Evolutionary conservation across 2,329 filamentous ascomycete genomes (phyloP), one percentile per base, ranked within the genome.

Genomic region (Stromatinia cepivora): DNA sequence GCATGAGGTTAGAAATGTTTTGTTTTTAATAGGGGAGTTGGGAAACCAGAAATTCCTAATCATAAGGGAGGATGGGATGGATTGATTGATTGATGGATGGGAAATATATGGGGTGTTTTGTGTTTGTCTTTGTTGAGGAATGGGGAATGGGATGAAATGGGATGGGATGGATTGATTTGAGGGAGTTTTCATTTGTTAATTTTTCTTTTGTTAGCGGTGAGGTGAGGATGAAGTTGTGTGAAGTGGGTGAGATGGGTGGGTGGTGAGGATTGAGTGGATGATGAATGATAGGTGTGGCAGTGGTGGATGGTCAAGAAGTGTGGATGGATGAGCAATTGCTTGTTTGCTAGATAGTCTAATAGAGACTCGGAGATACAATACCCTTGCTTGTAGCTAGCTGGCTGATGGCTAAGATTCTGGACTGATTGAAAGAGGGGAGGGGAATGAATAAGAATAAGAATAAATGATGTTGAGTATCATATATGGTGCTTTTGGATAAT

Each of bases 1-100:
- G 9, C 31, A 63, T 63, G 15, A 63, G 61, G 61, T 52, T 52
- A 63, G 61, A 63, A 22, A 63, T 63, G 61, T 63, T 63, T 63
- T 63, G 46, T n/a, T 48, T 34, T 63, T 63, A 52, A 52, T 36
- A 39, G 46, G 59, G 59, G 61, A 63, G 61, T 63, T 63, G 22
- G n/a, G 28, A 45, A 31, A 42, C n/a, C 8, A 50, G 3, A 28
- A 45, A 58, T 58, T 57, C 63, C 36, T 45, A n/a, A 56, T 34
- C 7, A 31, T 17, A 25, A 45, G 50, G 48, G 63, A 58, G 50
- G 50, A 66, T 25, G 34, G 63, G 20, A 56, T 66, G 50, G 62
- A 42, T 66, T 28, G 63, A 42, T 65, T 65, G 48, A 31, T 39
- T n/a, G 59, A 45, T 28, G 61, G 61, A 48, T 48, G 58, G 61